These are phyloP conservation scores for Strobilomyces dryophilus DNA, from an alignment of 768 basidiomycete genomes.

Conservation along the genomic window DNA sequence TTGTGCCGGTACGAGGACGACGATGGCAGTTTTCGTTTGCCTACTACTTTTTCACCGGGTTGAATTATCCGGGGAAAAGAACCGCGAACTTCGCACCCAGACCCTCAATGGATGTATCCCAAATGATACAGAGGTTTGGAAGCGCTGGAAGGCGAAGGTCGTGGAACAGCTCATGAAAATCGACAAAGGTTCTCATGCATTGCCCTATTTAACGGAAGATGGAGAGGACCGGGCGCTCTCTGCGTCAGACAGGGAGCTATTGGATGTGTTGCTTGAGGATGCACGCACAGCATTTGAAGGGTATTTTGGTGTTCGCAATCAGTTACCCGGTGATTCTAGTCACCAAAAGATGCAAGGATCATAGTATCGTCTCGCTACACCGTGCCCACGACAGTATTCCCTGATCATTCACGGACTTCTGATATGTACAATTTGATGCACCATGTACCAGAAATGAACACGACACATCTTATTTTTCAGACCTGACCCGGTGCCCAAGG, in stretches of 20 bases:
- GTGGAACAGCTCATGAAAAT: slow-evolving; percentile 10
- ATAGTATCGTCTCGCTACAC: background rate
- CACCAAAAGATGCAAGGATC: background rate
- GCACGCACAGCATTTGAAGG: background rate
- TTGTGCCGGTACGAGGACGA: slow-evolving; percentile 15
- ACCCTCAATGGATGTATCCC: slow-evolving; percentile 15
- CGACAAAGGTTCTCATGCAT: background rate
- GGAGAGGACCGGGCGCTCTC: background rate
- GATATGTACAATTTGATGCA: background rate
- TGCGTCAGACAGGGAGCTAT: background rate
- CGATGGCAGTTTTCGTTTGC: slow-evolving; percentile 21
- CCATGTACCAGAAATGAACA: background rate
- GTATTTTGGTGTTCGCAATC: background rate
- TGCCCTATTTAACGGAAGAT: background rate
- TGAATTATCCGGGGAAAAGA: background rate
- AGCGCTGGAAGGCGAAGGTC: slow-evolving; percentile 20
- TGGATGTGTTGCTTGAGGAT: slow-evolving; percentile 1
- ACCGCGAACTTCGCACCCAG: background rate
- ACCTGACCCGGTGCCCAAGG: background rate
- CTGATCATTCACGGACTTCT: background rate
- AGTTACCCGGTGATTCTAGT: background rate
- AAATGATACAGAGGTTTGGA: slow-evolving; percentile 22
- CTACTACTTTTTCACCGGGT: slow-evolving; percentile 18
- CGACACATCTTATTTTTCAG: background rate
- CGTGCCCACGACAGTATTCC: background rate